Evolutionary conservation across 805 yeast genomes (phyloP).

Genomic region (Metschnikowia reukaufii): DNA sequence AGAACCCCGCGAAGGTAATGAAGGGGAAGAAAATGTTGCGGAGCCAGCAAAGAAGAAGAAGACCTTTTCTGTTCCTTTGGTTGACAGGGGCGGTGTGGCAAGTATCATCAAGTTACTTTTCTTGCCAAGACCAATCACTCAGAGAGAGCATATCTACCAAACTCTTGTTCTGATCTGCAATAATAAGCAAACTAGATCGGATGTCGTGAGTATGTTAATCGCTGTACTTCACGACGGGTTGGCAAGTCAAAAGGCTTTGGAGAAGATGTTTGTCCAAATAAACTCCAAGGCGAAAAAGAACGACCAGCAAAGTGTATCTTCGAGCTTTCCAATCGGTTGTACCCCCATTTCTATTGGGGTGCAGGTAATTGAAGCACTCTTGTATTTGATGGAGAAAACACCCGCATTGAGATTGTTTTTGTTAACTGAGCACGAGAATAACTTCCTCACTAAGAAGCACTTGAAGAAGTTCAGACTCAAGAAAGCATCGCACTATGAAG

Average conservation of each 20-base stretch:
- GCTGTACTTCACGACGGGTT: slow-evolving; percentile 78
- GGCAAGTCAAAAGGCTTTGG: slow-evolving; percentile 56
- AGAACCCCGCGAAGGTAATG: neutral
- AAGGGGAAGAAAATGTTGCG: neutral
- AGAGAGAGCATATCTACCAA: slow-evolving; percentile 63
- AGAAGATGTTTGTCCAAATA: slow-evolving; percentile 58
- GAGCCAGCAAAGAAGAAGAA: slow-evolving; percentile 7
- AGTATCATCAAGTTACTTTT: slow-evolving; percentile 69
- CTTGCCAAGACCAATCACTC: slow-evolving; percentile 64
- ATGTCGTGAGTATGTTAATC: slow-evolving; percentile 65
- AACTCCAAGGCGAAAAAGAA: slow-evolving; percentile 44
- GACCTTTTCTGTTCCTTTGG: slow-evolving; percentile 49
- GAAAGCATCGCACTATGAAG: slow-evolving; percentile 29
- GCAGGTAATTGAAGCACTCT: slow-evolving; percentile 74
- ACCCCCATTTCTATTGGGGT: slow-evolving; percentile 72
- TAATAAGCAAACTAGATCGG: slow-evolving; percentile 76
- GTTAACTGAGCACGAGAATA: slow-evolving; percentile 67
- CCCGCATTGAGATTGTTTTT: slow-evolving; percentile 70
- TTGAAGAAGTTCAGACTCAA: slow-evolving; percentile 34
- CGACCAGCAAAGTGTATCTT: slow-evolving; percentile 6
- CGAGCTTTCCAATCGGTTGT: slow-evolving; percentile 51
- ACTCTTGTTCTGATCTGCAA: slow-evolving; percentile 66
- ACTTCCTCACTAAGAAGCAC: slow-evolving; percentile 35
- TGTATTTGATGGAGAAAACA: slow-evolving; percentile 65
- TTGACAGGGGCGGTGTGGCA: slow-evolving; percentile 75